phyloP scores from a whole-genome alignment of 2,329 filamentous ascomycete genomes.

The Colletotrichum neosansevieriae region DNA sequence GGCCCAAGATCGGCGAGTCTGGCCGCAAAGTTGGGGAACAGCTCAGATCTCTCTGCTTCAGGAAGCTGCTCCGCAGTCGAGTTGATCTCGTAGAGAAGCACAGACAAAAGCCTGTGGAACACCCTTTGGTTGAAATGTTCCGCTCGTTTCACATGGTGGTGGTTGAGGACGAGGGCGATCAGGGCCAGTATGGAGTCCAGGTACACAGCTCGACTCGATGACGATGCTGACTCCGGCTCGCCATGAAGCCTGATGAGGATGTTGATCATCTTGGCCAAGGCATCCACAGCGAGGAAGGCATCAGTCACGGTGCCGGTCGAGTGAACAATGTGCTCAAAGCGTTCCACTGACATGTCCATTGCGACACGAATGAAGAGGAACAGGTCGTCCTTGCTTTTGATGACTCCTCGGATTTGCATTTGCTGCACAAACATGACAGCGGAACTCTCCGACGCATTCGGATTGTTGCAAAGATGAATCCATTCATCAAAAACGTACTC shows the following conservation, averaged over 20 bases:
- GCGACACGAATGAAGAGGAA: slow-evolving; percentile 83
- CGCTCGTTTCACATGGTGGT: slow-evolving; percentile 84
- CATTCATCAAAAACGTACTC: slow-evolving; percentile 98
- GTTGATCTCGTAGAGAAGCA: slow-evolving; percentile 82
- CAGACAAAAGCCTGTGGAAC: slow-evolving; percentile 90
- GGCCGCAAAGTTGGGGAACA: slow-evolving; percentile 78
- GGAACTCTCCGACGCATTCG: slow-evolving; percentile 79
- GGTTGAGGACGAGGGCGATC: slow-evolving; percentile 83
- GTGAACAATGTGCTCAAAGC: slow-evolving; percentile 79
- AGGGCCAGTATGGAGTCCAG: slow-evolving; percentile 83
- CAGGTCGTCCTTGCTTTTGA: slow-evolving; percentile 81
- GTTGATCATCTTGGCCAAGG: slow-evolving; percentile 83
- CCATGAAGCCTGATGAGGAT: slow-evolving; percentile 80
- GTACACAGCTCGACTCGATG: slow-evolving; percentile 75
- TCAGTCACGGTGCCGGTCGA: slow-evolving; percentile 70
- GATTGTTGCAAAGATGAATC: slow-evolving; percentile 84
- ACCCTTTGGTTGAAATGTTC: slow-evolving; percentile 89
- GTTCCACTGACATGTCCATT: slow-evolving; percentile 82
- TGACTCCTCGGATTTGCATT: slow-evolving; percentile 78
- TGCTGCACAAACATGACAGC: slow-evolving; percentile 85
- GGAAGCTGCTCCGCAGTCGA: slow-evolving; percentile 68
- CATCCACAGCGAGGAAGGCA: slow-evolving; percentile 76
- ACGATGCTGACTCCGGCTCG: slow-evolving; percentile 68
- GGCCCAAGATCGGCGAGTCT: slow-evolving; percentile 82
- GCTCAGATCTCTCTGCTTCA: slow-evolving; percentile 73